Percentiles rank a stretch among this genome's conserved stretches.
Evolutionary conservation across 139 green algal species (phyloP).

Genomic region (Yamagishiella unicocca): DNA sequence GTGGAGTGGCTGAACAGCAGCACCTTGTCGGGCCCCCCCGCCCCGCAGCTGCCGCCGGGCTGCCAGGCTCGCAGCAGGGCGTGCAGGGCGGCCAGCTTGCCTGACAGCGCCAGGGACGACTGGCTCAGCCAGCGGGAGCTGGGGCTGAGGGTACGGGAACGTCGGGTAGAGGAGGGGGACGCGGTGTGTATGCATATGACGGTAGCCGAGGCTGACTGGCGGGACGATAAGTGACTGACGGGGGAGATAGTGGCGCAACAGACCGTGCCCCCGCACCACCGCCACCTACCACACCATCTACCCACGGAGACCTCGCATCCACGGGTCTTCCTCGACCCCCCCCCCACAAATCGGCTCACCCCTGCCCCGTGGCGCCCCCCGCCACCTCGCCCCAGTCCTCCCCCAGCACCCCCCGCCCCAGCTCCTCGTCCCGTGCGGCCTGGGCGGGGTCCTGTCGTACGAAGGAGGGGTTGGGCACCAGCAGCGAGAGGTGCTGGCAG

Average conservation of each 20-base stretch:
- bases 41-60: neutral
- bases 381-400: neutral
- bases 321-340: no score
- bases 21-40: slow-evolving; percentile 59
- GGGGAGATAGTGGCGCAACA: no score
- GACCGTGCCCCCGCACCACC: no score
- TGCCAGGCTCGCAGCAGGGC: slow-evolving; percentile 47
- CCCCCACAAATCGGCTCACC: no score
- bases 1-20: slow-evolving; percentile 79
- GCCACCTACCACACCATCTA: no score
- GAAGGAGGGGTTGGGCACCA: slow-evolving; percentile 59
- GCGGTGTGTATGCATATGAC: no score
- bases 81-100: slow-evolving; percentile 73
- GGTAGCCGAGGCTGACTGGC: no score
- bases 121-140: neutral
- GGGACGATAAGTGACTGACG: no score
- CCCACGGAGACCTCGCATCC: no score
- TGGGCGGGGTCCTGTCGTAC: slow-evolving; percentile 20
- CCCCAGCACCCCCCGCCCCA: neutral
- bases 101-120: slow-evolving; percentile 29
- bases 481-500: slow-evolving; percentile 80
- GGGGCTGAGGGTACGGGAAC: neutral
- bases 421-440: neutral
- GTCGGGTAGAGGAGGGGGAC: no score
- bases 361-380: neutral